Evolutionary conservation across 148 eudicot species (phyloP).

Genomic region (Rhododendron henanense): DNA sequence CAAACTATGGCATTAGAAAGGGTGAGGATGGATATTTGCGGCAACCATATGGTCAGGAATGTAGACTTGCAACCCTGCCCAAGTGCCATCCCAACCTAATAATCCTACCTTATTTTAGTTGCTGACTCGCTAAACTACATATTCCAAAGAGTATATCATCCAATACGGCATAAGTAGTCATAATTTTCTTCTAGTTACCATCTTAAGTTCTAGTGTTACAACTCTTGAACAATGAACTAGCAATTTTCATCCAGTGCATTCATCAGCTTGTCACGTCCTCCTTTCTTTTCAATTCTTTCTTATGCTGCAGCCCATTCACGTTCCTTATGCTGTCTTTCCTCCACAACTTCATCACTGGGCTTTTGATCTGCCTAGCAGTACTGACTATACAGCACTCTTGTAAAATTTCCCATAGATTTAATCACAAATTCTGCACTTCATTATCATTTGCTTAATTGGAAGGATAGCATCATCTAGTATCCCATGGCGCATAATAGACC

Average conservation of each 20-base stretch:
- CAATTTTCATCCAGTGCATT: background rate
- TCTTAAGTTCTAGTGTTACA: background rate
- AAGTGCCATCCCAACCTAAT: background rate
- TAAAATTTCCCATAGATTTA: background rate
- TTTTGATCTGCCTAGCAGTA: background rate
- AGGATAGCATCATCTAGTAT: background rate
- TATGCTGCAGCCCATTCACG: background rate
- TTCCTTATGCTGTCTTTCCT: background rate
- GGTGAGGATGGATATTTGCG: background rate
- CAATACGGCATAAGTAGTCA: background rate
- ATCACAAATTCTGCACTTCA: background rate
- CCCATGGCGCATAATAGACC: background rate
- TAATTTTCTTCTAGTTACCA: background rate
- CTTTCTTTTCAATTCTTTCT: background rate
- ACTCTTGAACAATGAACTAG: background rate
- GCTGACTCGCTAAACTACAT: background rate
- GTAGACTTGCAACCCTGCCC: background rate
- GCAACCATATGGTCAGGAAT: background rate
- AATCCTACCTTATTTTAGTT: background rate
- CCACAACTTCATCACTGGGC: background rate
- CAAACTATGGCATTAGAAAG: background rate
- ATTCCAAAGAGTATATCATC: background rate
- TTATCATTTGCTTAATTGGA: background rate
- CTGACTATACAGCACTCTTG: background rate
- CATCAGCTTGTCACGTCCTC: background rate